Evolutionary conservation across 2,329 filamentous ascomycete species (phyloP), one percentile per base, ranked within the genome.

Genomic region (Pseudogymnoascus sp.): DNA sequence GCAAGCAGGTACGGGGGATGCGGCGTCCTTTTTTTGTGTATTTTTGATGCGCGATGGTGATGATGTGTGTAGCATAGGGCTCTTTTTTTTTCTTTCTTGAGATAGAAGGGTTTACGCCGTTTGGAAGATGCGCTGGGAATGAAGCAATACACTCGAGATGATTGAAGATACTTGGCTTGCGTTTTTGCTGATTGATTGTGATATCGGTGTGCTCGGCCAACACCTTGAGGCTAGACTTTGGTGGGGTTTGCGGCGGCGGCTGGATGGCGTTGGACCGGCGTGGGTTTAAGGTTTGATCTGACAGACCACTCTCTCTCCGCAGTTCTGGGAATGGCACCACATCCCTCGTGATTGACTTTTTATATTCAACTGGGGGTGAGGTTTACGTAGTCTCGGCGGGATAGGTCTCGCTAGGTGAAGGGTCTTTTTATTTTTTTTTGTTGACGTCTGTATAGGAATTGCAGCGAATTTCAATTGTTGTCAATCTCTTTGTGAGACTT

Each of bases 31-130:
- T 54, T 19, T 31, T 31, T 19, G 31, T 54, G 48, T 57, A 57
- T 57, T 57, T 57, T 57, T 57, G 51, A 57, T 14, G 51, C 51
- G 28, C 10, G n/a, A 16, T 5, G 25, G 25, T 10, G 25, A 14
- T 6, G 41, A 23, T 19, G 51, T 57, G 25, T 57, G 51, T 57
- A 57, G 51, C 28, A 57, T 57, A 57, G 51, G 51, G 51, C 28
- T 34, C 28, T 34, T 57, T 54, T 23, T 28, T 51, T 21, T 43
- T 51, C 51, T 57, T 57, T 51, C 51, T 57, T 57, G 51, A 57
- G 51, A 57, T 57, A 57, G 28, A 57, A 31, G 60, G 60, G 31
- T 34, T 61, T 61, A n/a, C 60, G 31, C 39, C 60, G 23, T 25
- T 45, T 45, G 31, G 60, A 61, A 28, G 31, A 61, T 61, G 60